phyloP scores from a whole-genome alignment of 176 grass and related monocot genomes.

The Melocanna baccifera region DNA sequence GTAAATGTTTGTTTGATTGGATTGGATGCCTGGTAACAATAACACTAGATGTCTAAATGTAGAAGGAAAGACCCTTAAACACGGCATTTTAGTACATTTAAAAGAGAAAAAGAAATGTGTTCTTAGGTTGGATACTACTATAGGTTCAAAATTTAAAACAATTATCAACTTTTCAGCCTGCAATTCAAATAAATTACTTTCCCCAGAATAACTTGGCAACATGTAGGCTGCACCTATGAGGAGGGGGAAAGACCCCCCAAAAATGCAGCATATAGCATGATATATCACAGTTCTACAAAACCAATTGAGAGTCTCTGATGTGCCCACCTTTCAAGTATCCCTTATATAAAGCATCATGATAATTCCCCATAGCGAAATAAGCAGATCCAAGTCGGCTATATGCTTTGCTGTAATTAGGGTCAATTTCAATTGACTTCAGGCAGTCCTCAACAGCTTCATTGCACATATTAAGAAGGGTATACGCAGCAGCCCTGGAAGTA shows the following conservation, averaged over 20 bases:
- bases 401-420: slow-evolving; percentile 64
- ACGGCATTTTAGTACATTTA: neutral
- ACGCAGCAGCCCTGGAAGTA: slow-evolving; percentile 82
- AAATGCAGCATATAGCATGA: neutral
- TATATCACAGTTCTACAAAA: neutral
- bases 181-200: neutral
- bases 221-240: neutral
- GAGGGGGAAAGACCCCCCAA: neutral
- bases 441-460: slow-evolving; percentile 64
- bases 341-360: slow-evolving; percentile 47
- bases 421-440: slow-evolving; percentile 78
- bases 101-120: neutral
- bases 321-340: slow-evolving; percentile 52
- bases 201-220: neutral
- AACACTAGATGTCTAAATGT: neutral
- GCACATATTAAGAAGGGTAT: slow-evolving; percentile 56
- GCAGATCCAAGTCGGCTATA: slow-evolving; percentile 57
- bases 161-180: neutral
- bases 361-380: slow-evolving; percentile 54
- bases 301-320: neutral
- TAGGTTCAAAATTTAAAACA: neutral
- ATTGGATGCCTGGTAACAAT: neutral
- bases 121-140: neutral
- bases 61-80: neutral
- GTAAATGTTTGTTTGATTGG: neutral